Evolutionary conservation across 352 stramenopile genomes (phyloP).

Genomic region (Globisporangium viniferum): DNA sequence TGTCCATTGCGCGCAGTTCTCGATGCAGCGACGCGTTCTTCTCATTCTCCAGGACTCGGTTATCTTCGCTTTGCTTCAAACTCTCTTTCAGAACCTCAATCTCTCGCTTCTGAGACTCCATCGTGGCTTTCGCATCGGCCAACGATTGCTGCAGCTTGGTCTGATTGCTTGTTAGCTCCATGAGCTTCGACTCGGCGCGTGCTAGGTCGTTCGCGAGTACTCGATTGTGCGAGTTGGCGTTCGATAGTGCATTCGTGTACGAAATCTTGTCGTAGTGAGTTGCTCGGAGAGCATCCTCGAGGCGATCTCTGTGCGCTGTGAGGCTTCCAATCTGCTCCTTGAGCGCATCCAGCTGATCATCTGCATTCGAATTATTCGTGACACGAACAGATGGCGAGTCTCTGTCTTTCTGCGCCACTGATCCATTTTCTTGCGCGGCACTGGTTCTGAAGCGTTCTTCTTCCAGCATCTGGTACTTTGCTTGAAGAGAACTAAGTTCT

Average conservation of each 20-base stretch:
- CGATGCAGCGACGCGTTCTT: constrained; percentile 71
- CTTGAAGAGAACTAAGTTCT: constrained; percentile 46
- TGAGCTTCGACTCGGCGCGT: constrained; percentile 52
- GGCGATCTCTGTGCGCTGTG: constrained; percentile 49
- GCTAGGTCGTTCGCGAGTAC: constrained; percentile 58
- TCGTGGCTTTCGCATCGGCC: constrained; percentile 30
- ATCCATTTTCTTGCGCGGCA: constrained; percentile 2
- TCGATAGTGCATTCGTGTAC: constrained; percentile 76
- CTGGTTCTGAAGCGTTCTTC: constrained; percentile 37
- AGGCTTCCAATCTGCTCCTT: constrained; percentile 57
- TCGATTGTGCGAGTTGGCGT: constrained; percentile 76
- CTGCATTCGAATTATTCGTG: constrained; percentile 1
- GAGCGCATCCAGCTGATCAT: constrained; percentile 20
- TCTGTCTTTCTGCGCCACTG: neutral
- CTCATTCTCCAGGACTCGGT: constrained; percentile 47
- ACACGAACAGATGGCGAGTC: neutral
- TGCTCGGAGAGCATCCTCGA: constrained; percentile 70
- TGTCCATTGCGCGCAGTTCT: constrained; percentile 70
- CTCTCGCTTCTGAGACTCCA: constrained; percentile 45
- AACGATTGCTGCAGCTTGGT: constrained; percentile 44
- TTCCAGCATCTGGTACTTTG: constrained; percentile 48
- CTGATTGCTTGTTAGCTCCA: constrained; percentile 35
- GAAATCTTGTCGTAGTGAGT: constrained; percentile 84
- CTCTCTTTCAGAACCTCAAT: constrained; percentile 55
- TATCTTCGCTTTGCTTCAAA: constrained; percentile 58